Evolutionary conservation across 768 basidiomycete species (phyloP), one percentile per base, ranked within the genome.

Genomic region (Boletus sp.): DNA sequence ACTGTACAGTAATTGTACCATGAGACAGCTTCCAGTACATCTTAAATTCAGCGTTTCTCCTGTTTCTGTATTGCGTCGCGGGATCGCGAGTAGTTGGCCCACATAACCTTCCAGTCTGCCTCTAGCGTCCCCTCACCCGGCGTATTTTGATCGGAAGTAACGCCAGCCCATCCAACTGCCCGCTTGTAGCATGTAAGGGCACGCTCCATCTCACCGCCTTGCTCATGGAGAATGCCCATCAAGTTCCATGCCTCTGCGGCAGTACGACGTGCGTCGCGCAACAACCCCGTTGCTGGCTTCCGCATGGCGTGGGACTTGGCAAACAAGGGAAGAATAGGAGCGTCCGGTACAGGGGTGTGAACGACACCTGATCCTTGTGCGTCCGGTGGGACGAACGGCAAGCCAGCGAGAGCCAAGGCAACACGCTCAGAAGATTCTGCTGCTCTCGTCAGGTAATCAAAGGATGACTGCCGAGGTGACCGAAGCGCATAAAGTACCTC

Each of bases 171-270:
- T 13, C 73, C 78, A 40, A 89, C 69, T 19, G 89, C 88, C 11
- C 83, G 80, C 60, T 84, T 80, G 61, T 86, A 91, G 65, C 83
- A 88, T 41, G 77, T 73, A 7, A 87, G 64, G 8, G 85, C 85
- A 33, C 55, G 61, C 44, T 71, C 59, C 57, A 69, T 58, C 7
- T 74, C 70, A 47, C 52, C 68, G 51, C 43, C 68, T 56, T 60
- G 54, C 62, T 89, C 85, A n/a, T 76, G 74, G 8, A 91, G 70
- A 38, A 88, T 72, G 13, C 89, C 89, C 67, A 84, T 74, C 56
- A 90, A 71, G 63, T 82, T 85, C 87, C 87, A 90, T 6, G 87
- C 82, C 68, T 89, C 85, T 1, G 85, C 84, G 15, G 87, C 83
- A 27, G 85, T 82, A 42, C 86, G 75, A 15, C 85, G 79, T 17